Conservation (phyloP, 176 grass and related monocot species). For the sorghum (Sorghum bicolor) region DNA sequence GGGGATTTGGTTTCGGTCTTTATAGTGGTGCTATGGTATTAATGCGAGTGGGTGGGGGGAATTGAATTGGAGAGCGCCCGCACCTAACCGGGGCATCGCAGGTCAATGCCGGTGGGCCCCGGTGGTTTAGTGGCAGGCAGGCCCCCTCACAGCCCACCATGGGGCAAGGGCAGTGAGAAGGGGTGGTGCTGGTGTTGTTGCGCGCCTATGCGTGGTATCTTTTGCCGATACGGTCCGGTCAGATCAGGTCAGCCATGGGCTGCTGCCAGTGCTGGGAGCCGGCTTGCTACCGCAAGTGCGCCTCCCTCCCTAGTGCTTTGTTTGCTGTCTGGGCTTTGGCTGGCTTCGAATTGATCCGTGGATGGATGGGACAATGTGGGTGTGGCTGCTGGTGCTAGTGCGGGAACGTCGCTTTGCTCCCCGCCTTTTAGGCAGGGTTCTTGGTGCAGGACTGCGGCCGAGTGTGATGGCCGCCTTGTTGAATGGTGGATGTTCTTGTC, state of each 20-base stretch:
- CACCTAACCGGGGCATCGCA: constrained; percentile 64
- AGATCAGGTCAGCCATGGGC: constrained; percentile 21
- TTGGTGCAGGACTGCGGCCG: not conserved
- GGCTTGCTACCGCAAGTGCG: constrained; percentile 16
- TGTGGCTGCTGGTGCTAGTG: constrained; percentile 39
- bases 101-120: constrained; percentile 61
- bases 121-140: constrained; percentile 55
- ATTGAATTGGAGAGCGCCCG: constrained; percentile 66
- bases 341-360: not conserved
- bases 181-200: constrained; percentile 14
- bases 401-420: constrained; percentile 43
- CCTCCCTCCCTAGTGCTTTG: constrained; percentile 16
- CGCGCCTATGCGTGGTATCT: constrained; percentile 23
- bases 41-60: constrained; percentile 64
- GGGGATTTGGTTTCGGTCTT: constrained; percentile 35
- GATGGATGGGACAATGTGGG: constrained; percentile 9
- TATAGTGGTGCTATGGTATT: constrained; percentile 37
- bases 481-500: constrained; percentile 10
- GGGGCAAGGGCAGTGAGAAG: not conserved
- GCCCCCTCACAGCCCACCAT: constrained; percentile 38
- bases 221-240: not conserved
- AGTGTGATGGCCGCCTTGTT: not conserved
- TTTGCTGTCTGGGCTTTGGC: constrained; percentile 13
- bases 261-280: constrained; percentile 4
- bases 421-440: constrained; percentile 36